Percentiles rank a stretch among this genome's conserved stretches.
Conservation (phyloP, 2,329 filamentous ascomycete genomes). For the Colletotrichum phormii region DNA sequence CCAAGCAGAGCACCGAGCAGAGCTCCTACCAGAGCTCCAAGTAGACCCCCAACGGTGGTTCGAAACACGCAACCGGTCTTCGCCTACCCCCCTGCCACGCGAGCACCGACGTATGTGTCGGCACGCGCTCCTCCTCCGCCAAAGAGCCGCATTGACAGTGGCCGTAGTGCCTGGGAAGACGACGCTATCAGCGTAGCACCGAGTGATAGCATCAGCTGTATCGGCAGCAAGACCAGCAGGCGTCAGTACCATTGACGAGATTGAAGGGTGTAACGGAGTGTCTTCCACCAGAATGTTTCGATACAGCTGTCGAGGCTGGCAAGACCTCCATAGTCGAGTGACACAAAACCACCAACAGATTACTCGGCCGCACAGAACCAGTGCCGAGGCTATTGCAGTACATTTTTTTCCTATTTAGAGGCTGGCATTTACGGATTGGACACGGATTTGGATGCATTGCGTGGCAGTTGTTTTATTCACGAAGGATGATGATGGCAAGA, state of each 20-base stretch:
- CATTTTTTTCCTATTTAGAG: background rate
- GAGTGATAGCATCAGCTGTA: constrained; percentile 71
- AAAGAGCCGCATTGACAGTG: constrained; percentile 54
- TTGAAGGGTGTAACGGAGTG: constrained; percentile 5
- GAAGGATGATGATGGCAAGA: background rate
- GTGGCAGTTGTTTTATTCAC: background rate
- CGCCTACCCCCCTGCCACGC: constrained; percentile 38
- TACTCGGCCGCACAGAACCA: background rate
- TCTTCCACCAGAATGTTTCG: background rate
- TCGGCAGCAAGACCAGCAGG: constrained; percentile 57
- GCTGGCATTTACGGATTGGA: background rate
- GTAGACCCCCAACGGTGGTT: constrained; percentile 12
- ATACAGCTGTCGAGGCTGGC: background rate
- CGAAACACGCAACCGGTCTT: constrained; percentile 22
- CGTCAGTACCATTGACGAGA: constrained; percentile 42
- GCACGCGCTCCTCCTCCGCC: constrained; percentile 54
- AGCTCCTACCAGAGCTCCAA: constrained; percentile 4
- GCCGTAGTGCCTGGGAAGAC: constrained; percentile 56
- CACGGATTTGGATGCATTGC: background rate
- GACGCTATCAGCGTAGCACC: constrained; percentile 67
- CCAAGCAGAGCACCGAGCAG: constrained; percentile 19
- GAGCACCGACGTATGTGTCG: constrained; percentile 42
- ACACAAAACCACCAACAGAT: background rate
- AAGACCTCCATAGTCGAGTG: background rate
- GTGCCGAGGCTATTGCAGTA: background rate